Evolutionary conservation across 2,329 filamentous ascomycete species (phyloP), one percentile per base, ranked within the genome.

Genomic region (Ceratocystiopsis sp.): DNA sequence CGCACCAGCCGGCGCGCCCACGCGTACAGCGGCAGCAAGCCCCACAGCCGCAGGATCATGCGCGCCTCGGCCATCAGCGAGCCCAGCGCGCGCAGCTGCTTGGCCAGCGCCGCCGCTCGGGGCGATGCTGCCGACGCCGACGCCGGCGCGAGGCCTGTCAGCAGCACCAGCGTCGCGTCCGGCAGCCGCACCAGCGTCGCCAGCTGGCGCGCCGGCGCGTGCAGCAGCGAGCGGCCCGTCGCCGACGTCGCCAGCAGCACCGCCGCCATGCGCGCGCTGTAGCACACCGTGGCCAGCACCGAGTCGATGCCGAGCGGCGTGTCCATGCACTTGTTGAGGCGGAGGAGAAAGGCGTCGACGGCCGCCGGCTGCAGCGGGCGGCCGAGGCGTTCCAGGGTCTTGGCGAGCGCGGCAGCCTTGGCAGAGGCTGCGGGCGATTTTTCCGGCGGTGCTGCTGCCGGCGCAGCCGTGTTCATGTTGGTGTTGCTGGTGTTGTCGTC

Each of bases 31-130:
- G 77, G 77, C 55, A 94, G 53, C 53, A 87, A 57, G 0, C 76
- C 79, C 80, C 84, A 93, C 29, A 95, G 67, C 0, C 86, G 72
- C 48, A 73, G 63, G 56, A 87, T 84, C 46, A 78, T 80, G 47
- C 83, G 69, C 48, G 77, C 73, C 55, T 91, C 83, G 51, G 69
- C 69, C 39, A 91, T 67, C 42, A 89, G 64, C 33, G 61, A 67
- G 16, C 77, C 74, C 14, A 93, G 67, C 14, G 63, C 68, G 60
- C 65, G 69, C 55, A 84, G 63, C 53, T 71, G 61, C 38, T 55
- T 57, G 15, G 72, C 66, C 35, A 75, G 19, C 42, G 41, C 38
- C n/a, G n/a, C n/a, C n/a, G n/a, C n/a, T n/a, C n/a, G n/a, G n/a
- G 10, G 19, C 19, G 32, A 9, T 21, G 21, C 21, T 4, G 21